Conservation (phyloP, 495 filamentous ascomycete species). For the Choiromyces venosus region DNA sequence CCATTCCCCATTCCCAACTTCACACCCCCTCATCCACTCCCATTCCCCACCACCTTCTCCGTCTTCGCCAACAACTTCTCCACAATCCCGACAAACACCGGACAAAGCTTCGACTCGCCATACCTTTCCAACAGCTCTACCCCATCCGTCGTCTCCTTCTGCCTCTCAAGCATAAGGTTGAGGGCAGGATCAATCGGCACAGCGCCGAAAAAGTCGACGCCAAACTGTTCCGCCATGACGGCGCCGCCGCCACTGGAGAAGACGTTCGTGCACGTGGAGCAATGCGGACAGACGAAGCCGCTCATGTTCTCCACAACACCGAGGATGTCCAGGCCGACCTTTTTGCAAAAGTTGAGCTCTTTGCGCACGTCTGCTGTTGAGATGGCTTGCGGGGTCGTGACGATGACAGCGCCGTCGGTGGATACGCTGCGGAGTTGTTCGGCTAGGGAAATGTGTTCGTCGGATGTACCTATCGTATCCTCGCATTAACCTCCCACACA, state of each 20-base stretch:
- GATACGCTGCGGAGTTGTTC: slow-evolving; percentile 66
- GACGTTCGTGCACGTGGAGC: slow-evolving; percentile 84
- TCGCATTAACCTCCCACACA: background rate
- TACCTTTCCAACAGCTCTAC: slow-evolving; percentile 43
- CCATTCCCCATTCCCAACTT: background rate
- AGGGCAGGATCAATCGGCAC: slow-evolving; percentile 82
- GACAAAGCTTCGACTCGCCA: slow-evolving; percentile 34
- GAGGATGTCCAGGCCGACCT: slow-evolving; percentile 72
- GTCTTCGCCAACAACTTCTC: slow-evolving; percentile 35
- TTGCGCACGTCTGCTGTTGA: slow-evolving; percentile 90
- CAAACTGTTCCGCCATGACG: slow-evolving; percentile 82
- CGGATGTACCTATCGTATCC: slow-evolving; percentile 56
- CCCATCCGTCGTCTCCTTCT: slow-evolving; percentile 43
- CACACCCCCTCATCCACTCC: background rate
- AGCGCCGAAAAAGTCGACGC: slow-evolving; percentile 73
- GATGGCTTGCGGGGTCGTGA: slow-evolving; percentile 93
- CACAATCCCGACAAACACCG: slow-evolving; percentile 41
- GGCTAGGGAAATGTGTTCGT: slow-evolving; percentile 92
- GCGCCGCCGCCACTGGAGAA: slow-evolving; percentile 85
- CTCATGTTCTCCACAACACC: slow-evolving; percentile 98
- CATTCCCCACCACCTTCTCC: background rate
- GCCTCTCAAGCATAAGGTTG: slow-evolving; percentile 53
- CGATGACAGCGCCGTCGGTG: slow-evolving; percentile 76
- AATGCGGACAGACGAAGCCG: slow-evolving; percentile 92
- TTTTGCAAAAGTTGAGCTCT: slow-evolving; percentile 90